Evolutionary conservation across 306 rosid genomes (phyloP).

Genomic region (Vigna trinervia): DNA sequence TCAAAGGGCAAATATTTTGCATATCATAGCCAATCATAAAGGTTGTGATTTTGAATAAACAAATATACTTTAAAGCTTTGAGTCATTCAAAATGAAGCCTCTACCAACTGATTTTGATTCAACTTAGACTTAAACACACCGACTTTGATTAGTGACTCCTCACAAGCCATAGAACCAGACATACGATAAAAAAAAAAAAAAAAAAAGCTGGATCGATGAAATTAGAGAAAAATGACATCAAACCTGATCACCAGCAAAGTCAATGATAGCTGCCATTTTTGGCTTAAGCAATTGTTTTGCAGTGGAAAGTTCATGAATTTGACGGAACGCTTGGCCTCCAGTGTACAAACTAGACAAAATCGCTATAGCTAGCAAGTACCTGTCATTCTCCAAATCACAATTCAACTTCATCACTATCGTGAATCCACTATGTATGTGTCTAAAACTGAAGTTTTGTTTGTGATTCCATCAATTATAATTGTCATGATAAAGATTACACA

Average conservation of each 20-base stretch:
- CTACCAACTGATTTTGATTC: conserved; percentile 15
- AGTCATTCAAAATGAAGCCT: conserved; percentile 41
- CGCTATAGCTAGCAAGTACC: conserved; percentile 74
- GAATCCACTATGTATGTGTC: not conserved
- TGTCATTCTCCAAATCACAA: conserved; percentile 36
- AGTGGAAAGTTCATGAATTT: conserved; percentile 58
- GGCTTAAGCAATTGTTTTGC: conserved; percentile 53
- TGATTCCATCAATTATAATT: no score
- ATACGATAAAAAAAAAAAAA: not conserved
- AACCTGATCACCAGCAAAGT: conserved; percentile 86
- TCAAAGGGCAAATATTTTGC: conserved; percentile 19
- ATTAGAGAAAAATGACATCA: conserved; percentile 27
- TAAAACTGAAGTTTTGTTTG: not conserved
- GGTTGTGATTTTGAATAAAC: conserved; percentile 25
- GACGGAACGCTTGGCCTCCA: conserved; percentile 56
- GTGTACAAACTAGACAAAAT: conserved; percentile 67
- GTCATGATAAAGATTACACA: not conserved
- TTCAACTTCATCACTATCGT: not conserved
- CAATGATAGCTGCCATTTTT: conserved; percentile 51
- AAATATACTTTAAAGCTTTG: conserved; percentile 17
- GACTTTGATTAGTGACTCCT: conserved; percentile 28
- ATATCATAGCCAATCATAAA: conserved; percentile 30
- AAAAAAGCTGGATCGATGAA: not conserved
- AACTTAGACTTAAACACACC: not conserved
- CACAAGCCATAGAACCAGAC: conserved; percentile 15